Evolutionary conservation across 2,329 filamentous ascomycete species (phyloP), one percentile per base, ranked within the genome.

Genomic region (Aspergillus texensis): DNA sequence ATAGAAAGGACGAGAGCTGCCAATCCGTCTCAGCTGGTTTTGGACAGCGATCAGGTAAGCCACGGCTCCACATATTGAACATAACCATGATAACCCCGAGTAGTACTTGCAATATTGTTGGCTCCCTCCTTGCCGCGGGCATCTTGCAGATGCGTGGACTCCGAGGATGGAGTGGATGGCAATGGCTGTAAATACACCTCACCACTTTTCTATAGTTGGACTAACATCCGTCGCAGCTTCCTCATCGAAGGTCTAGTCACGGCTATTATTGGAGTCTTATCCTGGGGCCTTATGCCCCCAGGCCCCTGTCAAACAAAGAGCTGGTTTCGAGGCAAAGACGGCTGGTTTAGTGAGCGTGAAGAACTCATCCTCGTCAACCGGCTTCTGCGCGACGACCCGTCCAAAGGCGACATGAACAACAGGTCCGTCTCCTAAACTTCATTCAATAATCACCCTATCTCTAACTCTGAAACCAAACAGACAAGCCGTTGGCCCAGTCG

Each of bases 201-300:
- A 3, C 16, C 16, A n/a, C 11, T 48, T 48, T 24, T 0, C 0
- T 30, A 6, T 12, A 16, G 19, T 5, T 50, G 1, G 16, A 30
- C 46, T 30, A 6, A 50, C 14, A 16, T 3, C 46, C 26, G 21
- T 16, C 14, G 16, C 24, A 75, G 62, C 5, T 61, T 61, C 21
- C 36, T 61, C 1, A 5, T 61, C 8, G 24, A 60, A 26, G 58
- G 52, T 16, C 16, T 60, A 32, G 26, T 55, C 6, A 63, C 53
- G 2, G 21, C 39, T 19, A 45, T 39, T 6, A 45, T 57, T 6
- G 62, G 52, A 12, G 84, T 91, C 16, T 79, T 91, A 6, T 77
- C 60, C n/a, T 62, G 45, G 32, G 43, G 45, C 9, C 55, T 45
- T 21, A 57, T 62, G 54, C 60, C 60, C 12, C 52, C 60, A 24